These are phyloP conservation scores for Phytopythium chamaehyphon DNA, from an alignment of 352 stramenopile species.

Conservation along the genomic window DNA sequence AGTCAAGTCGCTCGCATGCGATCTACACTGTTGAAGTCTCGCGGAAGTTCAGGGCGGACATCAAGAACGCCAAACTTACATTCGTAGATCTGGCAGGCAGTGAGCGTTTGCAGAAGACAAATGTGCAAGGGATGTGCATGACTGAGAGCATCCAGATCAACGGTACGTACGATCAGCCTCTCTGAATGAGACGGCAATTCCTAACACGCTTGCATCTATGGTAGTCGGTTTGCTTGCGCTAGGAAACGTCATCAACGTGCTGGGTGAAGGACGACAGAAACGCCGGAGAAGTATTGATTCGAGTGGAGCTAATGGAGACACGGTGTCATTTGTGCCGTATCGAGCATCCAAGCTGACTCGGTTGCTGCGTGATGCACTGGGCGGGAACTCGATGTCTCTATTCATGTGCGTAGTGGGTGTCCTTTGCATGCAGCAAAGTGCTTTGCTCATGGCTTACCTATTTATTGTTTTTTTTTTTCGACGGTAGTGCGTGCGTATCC, in stretches of 20 bases:
- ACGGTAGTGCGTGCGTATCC: conserved; percentile 60
- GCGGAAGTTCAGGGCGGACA: conserved; percentile 30
- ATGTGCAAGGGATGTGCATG: conserved; percentile 81
- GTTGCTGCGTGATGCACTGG: conserved; percentile 79
- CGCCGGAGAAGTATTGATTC: conserved; percentile 6
- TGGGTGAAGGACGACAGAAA: conserved; percentile 52
- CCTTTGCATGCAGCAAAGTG: neutral
- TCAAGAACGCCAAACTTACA: conserved; percentile 58
- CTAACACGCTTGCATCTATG: neutral
- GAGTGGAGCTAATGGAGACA: conserved; percentile 14
- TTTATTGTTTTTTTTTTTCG: conserved; percentile 1
- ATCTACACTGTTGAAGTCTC: conserved; percentile 85
- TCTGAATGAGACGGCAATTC: conserved; percentile 25
- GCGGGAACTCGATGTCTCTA: conserved; percentile 81
- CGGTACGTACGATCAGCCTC: neutral
- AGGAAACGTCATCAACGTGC: conserved; percentile 84
- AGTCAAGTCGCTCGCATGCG: conserved; percentile 59
- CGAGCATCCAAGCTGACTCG: conserved; percentile 79
- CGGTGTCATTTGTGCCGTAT: conserved; percentile 66
- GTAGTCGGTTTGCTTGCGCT: conserved; percentile 68
- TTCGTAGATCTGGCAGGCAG: conserved; percentile 87
- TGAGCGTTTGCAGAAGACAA: conserved; percentile 80
- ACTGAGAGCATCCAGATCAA: conserved; percentile 91
- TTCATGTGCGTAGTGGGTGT: conserved; percentile 60
- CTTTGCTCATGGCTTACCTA: conserved; percentile 1